These are phyloP conservation scores for Alternaria brassicae DNA, from an alignment of 2,329 filamentous ascomycete species.

Conservation along the genomic window DNA sequence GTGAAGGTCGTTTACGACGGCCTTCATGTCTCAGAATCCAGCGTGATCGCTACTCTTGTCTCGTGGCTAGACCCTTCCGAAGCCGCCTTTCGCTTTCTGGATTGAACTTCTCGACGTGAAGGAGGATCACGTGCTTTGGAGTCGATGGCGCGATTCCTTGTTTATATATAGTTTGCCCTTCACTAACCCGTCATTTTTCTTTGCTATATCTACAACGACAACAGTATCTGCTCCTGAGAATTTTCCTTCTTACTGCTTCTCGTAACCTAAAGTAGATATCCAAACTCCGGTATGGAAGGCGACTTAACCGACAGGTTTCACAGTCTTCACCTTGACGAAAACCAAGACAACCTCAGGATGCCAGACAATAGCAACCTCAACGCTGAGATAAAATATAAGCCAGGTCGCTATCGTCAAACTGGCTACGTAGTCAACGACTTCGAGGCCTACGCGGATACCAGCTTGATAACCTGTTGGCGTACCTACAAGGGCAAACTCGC, in stretches of 20 bases:
- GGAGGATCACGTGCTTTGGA: background rate
- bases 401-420: background rate
- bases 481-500: background rate
- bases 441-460: background rate
- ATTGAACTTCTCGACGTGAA: background rate
- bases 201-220: background rate
- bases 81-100: background rate
- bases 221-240: background rate
- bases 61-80: background rate
- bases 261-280: background rate
- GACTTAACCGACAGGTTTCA: background rate
- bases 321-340: background rate
- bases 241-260: background rate
- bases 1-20: background rate
- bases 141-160: background rate
- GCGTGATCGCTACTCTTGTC: background rate
- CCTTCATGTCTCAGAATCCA: background rate
- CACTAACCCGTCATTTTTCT: background rate
- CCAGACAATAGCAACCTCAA: background rate
- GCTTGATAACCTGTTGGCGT: background rate
- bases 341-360: background rate
- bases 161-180: background rate
- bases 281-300: background rate
- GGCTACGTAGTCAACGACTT: background rate
- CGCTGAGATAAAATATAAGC: background rate